Base-by-base conservation (phyloP, 768 basidiomycete genomes). In the Mycena epipterygia region DNA sequence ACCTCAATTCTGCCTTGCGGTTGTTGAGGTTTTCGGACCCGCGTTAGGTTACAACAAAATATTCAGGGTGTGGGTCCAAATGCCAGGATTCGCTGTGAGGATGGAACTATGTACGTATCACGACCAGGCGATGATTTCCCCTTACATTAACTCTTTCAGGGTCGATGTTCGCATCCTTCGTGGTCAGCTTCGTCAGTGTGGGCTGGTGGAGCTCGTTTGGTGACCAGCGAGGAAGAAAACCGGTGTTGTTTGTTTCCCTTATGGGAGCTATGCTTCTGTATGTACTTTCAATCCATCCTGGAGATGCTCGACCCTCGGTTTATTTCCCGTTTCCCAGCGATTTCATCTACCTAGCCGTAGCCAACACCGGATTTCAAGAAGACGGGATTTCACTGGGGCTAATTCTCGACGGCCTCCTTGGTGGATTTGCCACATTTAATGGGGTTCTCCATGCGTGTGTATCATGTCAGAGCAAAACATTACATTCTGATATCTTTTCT, bases 131-230 rank as follows among this genome's bases (percentile, higher is more conserved):
- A 29, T 19, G 2, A 7, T 13, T 32, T 27, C 2, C 46, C 32
- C 17, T 17, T 17, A n/a, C 14, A 16, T 55, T 3, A 13, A 4
- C 25, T 16, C 14, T 17, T 3, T 13, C 30, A 68, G 67, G 35
- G 59, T 37, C 68, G 2, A 69, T 46, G 25, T 64, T 23, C 5
- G 68, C 61, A 0, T 58, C 61, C 9, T 12, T 57, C 5, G 56
- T 64, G 2, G 55, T 69, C 41, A 58, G 61, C 56, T 69, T 69
- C 27, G n/a, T 27, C 6, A 64, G 30, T 5, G 41, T 69, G 7
- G 68, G 68, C 6, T 69, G 68, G 68, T 69, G 68, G 68, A 64
- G 61, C 27, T 35, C 68, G 2, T 32, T 64, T 11, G 46, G 55
- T 16, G 68, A 69, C 41, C 44, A 56, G 17, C 55, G 68, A 0